Conservation (phyloP, 441 rosid genomes). For the Gossypium gossypioides region DNA sequence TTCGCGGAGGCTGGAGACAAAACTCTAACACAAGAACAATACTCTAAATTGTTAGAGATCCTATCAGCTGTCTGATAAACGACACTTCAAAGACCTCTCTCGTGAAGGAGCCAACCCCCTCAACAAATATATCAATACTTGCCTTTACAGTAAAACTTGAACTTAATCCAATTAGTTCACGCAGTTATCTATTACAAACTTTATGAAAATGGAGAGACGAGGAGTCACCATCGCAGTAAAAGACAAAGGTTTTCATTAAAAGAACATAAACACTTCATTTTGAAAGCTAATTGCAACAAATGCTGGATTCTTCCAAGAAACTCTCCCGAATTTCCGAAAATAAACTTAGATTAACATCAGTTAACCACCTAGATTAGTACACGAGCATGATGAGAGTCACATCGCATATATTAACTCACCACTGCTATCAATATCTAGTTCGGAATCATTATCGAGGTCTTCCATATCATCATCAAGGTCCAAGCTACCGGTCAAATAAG, state of each 20-base stretch:
- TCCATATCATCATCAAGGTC: constrained; percentile 92
- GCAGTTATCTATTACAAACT: not conserved
- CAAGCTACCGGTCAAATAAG: constrained; percentile 56
- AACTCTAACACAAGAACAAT: too few relatives aligned
- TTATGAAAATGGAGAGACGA: not conserved
- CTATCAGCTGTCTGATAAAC: too few relatives aligned
- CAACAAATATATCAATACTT: too few relatives aligned
- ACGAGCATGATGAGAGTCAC: constrained; percentile 26
- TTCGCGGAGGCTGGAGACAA: too few relatives aligned
- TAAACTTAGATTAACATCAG: not conserved
- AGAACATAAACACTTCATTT: constrained; percentile 1
- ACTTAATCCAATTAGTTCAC: not conserved
- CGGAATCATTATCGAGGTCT: constrained; percentile 74
- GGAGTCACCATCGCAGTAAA: not conserved
- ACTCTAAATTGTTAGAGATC: too few relatives aligned
- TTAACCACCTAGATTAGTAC: not conserved
- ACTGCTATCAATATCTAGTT: constrained; percentile 86
- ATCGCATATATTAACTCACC: constrained; percentile 89
- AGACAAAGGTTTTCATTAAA: not conserved
- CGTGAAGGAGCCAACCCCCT: too few relatives aligned
- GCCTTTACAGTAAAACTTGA: not conserved
- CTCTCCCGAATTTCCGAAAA: not conserved
- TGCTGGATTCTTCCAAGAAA: not conserved
- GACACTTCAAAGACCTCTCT: too few relatives aligned
- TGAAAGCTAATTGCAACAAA: not conserved